Evolutionary conservation across 805 yeast species (phyloP), one percentile per base, ranked within the genome.

Genomic region (Candida ipomoeae): DNA sequence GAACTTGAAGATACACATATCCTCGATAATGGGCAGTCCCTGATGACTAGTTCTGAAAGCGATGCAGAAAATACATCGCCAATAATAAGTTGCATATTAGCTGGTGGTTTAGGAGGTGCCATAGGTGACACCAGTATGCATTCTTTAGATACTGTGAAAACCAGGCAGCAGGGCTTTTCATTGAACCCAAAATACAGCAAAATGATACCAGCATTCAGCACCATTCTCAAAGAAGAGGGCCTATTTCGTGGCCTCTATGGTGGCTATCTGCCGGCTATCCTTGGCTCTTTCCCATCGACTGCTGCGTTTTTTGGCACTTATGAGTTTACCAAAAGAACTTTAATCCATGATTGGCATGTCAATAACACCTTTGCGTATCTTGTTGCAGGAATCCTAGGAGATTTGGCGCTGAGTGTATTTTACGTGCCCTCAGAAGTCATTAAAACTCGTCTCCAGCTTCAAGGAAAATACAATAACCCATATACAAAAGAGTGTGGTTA

Each of bases 381-480:
- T 46, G 71, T 82, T 1, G 91, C 96, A 1, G 99, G 99, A 0
- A 83, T 94, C 48, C 59, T 91, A n/a, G 99, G 98, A 26, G 99
- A 94, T 66, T 77, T 94, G 51, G 91, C 89, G 3, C 85, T 94
- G 20, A 86, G 95, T 58, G 66, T 94, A 6, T 84, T 89, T 34
- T 94, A 92, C 60, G 99, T 94, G 8, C 99, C 99, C 5, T 83
- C 91, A 29, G 99, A 94, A 64, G 98, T 94, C 6, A 69, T 94
- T 48, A 94, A 94, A 65, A 90, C 99, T 6, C 77, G 99, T 60
- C 68, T 94, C 40, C 99, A 94, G 70, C 74, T 94, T 45, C 99
- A 94, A 69, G 98, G 98, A 0, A 78, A 84, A 33, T 78, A 80
- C 67, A 89, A 91, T 67, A 92, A 91, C 64, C 85, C 85, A 1